These are phyloP conservation scores for Aphanomyces cochlioides DNA, from an alignment of 352 stramenopile genomes.

Conservation along the genomic window DNA sequence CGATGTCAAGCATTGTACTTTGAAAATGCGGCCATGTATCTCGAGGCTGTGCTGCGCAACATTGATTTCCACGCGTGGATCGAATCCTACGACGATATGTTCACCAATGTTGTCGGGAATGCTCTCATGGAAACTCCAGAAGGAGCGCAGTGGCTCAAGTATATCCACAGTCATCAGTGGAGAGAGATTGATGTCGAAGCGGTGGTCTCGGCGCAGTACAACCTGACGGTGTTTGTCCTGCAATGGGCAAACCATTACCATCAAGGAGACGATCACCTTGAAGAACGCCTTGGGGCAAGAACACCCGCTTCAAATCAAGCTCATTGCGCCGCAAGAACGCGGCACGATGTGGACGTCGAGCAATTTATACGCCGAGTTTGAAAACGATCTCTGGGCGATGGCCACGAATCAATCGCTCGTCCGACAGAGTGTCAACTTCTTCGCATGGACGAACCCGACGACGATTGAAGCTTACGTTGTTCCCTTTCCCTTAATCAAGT, in stretches of 20 bases:
- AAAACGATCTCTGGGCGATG: constrained; percentile 19
- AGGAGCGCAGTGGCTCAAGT: not conserved
- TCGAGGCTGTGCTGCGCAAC: constrained; percentile 24
- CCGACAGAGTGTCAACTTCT: not conserved
- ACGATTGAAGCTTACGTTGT: constrained; percentile 11
- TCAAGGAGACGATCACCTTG: constrained; percentile 1
- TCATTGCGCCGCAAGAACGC: constrained; percentile 2
- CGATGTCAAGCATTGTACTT: not conserved
- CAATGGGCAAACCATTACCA: constrained; percentile 14
- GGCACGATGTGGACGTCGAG: constrained; percentile 18
- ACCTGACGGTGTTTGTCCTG: not conserved
- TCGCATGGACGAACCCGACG: not conserved
- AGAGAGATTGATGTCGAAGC: not conserved
- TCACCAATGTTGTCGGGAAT: not conserved
- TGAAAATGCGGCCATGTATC: constrained; percentile 15
- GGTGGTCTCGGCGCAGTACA: not conserved
- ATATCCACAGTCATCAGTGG: constrained; percentile 4
- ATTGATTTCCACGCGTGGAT: constrained; percentile 18
- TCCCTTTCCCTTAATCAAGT: constrained; percentile 15
- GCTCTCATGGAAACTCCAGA: not conserved
- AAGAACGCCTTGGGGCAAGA: constrained; percentile 8
- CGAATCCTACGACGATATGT: not conserved
- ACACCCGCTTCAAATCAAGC: not conserved
- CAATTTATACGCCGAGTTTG: constrained; percentile 3
- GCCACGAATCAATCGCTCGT: constrained; percentile 1